Conservation (phyloP, 2,329 filamentous ascomycete species). For the Diaporthe caulivora region DNA sequence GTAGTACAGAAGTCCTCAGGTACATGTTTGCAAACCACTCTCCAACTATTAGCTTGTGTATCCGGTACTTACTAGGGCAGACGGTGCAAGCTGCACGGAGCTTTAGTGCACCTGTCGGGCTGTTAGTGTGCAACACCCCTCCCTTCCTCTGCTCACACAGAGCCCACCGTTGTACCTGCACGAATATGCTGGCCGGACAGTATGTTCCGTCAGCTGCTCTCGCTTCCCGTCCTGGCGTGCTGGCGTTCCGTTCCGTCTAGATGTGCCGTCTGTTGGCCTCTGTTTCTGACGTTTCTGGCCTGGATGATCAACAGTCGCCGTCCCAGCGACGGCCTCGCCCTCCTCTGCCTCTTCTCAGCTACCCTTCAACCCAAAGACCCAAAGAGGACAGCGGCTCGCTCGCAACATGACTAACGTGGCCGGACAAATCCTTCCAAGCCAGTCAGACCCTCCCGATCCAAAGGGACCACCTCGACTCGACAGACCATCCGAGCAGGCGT, state of each 20-base stretch:
- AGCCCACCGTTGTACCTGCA: background rate
- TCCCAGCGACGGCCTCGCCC: background rate
- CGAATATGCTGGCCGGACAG: background rate
- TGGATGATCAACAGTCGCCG: background rate
- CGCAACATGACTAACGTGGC: background rate
- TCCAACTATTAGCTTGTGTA: no score
- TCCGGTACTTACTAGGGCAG: no score
- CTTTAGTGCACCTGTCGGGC: background rate
- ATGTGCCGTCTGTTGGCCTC: background rate
- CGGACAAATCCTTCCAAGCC: background rate
- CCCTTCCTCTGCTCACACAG: background rate
- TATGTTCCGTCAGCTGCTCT: background rate
- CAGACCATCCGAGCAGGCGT: background rate
- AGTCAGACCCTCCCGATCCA: background rate
- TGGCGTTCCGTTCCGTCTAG: slow-evolving; percentile 2
- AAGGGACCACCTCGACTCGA: background rate
- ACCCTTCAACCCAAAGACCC: no score
- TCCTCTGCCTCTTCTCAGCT: background rate
- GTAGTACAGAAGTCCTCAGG: no score
- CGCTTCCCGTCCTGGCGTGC: background rate
- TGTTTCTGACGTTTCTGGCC: background rate
- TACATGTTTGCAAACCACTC: no score
- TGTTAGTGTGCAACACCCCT: slow-evolving; percentile 13
- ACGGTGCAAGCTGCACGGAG: background rate
- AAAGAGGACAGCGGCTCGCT: background rate